Percentiles rank a stretch among this genome's conserved stretches.
Conservation (phyloP, 306 rosid genomes). For the Vigna angularis region DNA sequence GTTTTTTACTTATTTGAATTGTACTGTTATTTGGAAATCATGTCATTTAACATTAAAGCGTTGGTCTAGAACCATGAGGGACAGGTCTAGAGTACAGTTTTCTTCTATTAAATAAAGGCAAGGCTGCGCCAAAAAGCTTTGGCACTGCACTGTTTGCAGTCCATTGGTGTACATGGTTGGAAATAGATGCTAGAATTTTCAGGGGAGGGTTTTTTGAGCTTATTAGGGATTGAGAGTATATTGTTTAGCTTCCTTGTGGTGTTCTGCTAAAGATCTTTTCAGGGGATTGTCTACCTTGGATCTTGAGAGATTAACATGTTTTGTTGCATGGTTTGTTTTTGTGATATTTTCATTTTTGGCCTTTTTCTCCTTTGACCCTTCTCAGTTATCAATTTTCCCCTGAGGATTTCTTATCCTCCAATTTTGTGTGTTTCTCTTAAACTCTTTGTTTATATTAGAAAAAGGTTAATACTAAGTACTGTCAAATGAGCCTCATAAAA, state of each 20-base stretch:
- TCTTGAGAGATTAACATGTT: neutral
- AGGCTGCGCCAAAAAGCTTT: neutral
- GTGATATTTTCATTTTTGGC: neutral
- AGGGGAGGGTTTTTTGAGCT: neutral
- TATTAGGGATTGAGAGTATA: neutral
- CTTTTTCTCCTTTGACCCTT: neutral
- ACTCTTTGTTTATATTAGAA: neutral
- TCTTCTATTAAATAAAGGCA: neutral
- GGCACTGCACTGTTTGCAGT: neutral
- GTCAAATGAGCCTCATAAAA: slow-evolving; percentile 5
- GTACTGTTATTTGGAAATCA: no score
- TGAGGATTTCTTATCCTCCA: neutral
- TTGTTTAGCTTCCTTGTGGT: neutral
- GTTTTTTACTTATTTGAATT: no score
- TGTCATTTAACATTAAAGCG: no score
- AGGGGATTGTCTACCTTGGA: neutral
- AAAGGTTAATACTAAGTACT: neutral
- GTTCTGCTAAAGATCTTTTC: neutral
- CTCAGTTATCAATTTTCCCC: neutral
- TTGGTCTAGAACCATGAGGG: slow-evolving; percentile 30
- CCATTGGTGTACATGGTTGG: neutral
- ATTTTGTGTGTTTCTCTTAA: neutral
- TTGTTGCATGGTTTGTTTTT: neutral
- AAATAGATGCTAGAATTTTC: slow-evolving; percentile 1
- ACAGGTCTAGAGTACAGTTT: slow-evolving; percentile 1